Evolutionary conservation across 106 monocot genomes (phyloP), one percentile per base, ranked within the genome.

Genomic region (Vanilla planifolia): DNA sequence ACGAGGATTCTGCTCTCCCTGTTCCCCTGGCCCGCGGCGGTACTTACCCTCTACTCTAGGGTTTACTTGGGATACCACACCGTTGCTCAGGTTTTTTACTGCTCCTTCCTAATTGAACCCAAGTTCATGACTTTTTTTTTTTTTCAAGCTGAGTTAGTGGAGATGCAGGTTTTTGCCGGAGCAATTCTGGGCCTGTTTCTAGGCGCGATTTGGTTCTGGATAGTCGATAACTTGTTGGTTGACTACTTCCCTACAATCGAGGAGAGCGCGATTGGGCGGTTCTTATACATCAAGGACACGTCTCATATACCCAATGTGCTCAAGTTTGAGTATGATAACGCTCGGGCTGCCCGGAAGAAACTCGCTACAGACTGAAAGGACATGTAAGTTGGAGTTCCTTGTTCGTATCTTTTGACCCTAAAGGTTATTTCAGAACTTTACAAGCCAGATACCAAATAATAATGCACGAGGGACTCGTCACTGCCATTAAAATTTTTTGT

Each of bases 41-140:
- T 87, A 35, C 74, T 98, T 32, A 98, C 90, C 45, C 72, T 98
- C 87, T 88, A 84, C 52, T 98, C 96, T 40, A 76, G 96, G 59
- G 96, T 98, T 44, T 98, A 98, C 65, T 79, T 98, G 48, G 96
- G 96, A 1, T 96, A 96, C 83, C 95, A 96, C 74, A 79, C 79
- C 33, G 64, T 96, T 51, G 75, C 83, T 51, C 94, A 95, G 89
- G 94, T 94, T n/a, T 34, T 11, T 39, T 29, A 6, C 17, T 17
- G 6, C 22, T 10, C 26, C 35, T 3, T 5, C 22, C 52, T 9
- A 24, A 24, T 24, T 32, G 41, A 13, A 4, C 20, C 32, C 28
- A 30, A 55, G 16, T 46, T 29, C 5, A 48, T 55, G n/a, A n/a
- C n/a, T 33, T 8, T 67, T 41, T 63, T 45, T 13, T 8, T 43